phyloP scores from a whole-genome alignment of 306 rosid species.

The Neltuma alba region DNA sequence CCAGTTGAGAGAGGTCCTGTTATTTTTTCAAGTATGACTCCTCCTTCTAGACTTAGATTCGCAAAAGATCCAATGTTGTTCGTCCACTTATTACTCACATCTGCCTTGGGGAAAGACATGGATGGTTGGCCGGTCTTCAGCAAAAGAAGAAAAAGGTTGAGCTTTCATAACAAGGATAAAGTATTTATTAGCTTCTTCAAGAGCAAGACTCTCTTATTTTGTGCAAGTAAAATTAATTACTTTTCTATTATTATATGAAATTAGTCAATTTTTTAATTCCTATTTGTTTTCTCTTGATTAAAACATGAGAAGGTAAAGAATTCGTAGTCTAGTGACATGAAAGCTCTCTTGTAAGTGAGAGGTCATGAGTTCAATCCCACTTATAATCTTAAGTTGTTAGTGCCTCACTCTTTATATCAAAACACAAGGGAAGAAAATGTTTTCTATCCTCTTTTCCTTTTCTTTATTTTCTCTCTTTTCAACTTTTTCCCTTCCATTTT shows the following conservation, averaged over 20 bases:
- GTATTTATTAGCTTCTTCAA: neutral
- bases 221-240: neutral
- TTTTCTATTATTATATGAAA: too few relatives aligned
- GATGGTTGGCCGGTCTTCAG: neutral
- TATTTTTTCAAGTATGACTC: neutral
- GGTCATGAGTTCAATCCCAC: too few relatives aligned
- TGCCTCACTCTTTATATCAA: too few relatives aligned
- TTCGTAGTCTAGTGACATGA: too few relatives aligned
- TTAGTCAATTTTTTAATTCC: too few relatives aligned
- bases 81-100: neutral
- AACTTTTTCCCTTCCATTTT: neutral
- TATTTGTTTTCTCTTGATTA: neutral
- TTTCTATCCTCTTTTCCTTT: neutral
- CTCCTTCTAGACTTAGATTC: constrained; percentile 51
- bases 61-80: constrained; percentile 16
- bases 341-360: too few relatives aligned
- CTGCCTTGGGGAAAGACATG: neutral
- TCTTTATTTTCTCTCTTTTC: too few relatives aligned
- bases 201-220: neutral
- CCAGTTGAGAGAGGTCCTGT: neutral
- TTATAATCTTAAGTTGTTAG: too few relatives aligned
- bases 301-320: too few relatives aligned
- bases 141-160: neutral
- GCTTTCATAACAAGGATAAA: neutral
- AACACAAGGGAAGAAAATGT: too few relatives aligned